A percentile compares a stretch with the other conserved stretches of the same genome.
phyloP scores from a whole-genome alignment of 164 flowering plant species.

The Aristolochia californica region DNA sequence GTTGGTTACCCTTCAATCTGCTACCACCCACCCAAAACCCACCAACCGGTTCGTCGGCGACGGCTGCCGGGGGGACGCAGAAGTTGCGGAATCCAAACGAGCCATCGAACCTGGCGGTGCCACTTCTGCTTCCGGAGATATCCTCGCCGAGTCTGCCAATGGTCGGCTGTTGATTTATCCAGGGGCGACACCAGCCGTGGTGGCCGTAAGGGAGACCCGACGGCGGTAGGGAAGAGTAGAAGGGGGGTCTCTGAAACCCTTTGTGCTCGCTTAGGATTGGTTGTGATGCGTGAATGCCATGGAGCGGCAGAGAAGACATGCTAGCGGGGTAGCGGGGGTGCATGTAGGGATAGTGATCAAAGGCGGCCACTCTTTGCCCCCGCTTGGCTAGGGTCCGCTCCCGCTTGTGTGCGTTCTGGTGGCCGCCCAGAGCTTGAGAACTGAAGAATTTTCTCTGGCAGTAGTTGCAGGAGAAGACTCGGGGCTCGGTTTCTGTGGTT shows the following conservation, averaged over 20 bases:
- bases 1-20: conserved; percentile 11
- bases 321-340: conserved; percentile 25
- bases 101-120: conserved; percentile 28
- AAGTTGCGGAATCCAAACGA: conserved; percentile 1
- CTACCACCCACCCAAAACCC: conserved; percentile 12
- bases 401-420: conserved; percentile 72
- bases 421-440: conserved; percentile 75
- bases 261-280: conserved; percentile 59
- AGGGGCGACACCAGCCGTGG: conserved; percentile 23
- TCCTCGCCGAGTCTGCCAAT: conserved; percentile 29
- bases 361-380: conserved; percentile 28
- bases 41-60: not conserved
- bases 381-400: conserved; percentile 62
- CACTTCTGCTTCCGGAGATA: conserved; percentile 1
- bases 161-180: conserved; percentile 33
- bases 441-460: conserved; percentile 76
- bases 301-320: conserved; percentile 52
- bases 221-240: conserved; percentile 2
- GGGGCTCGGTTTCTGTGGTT: conserved; percentile 46
- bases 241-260: conserved; percentile 1
- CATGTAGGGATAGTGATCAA: conserved; percentile 24
- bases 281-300: conserved; percentile 43
- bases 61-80: conserved; percentile 6
- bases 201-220: conserved; percentile 11
- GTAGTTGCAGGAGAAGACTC: conserved; percentile 69